Base-by-base conservation (phyloP, 371 early-diverging fungal genomes). In the Gilbertella persicaria region DNA sequence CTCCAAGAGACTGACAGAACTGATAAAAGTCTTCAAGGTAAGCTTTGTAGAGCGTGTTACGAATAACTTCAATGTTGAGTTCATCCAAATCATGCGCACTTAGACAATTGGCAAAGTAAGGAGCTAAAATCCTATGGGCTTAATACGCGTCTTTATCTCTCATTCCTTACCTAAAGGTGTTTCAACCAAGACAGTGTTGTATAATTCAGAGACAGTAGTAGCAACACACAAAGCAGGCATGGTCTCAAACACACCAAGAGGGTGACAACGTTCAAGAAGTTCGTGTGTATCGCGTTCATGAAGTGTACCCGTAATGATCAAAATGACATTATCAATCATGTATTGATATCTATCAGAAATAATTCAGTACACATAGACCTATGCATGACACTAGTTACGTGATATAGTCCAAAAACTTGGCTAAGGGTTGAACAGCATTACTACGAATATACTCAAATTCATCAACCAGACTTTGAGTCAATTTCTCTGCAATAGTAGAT, bases 311-410 rank as follows among this genome's bases (percentile, higher is more conserved):
- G 97, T 96, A 59, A 99, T 96, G 35, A 99, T 73, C 56, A 99
- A 79, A 51, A 99, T 94, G 45, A 97, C 95, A 71, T 99, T 99
- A 75, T 99, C 99, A 58, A 99, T 99, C 99, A 98, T 98, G 68
- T 98, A 99, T 36, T 87, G 89, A 64, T 97, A 96, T n/a, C 96
- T 94, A 60, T 4, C 42, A 36, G 43, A 13, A 10, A 45, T 14
- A 49, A 16, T 26, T 30, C 36, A 36, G 19, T 49, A 10, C 45
- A 24, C 24, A n/a, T 33, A 10, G 9, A 20, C 19, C 4, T 14
- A 4, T 10, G 17, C n/a, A n/a, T n/a, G 10, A 10, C 21, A 20
- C 28, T 8, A 35, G 14, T 67, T 88, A 93, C 88, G 97, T 97
- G 67, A 98, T 86, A 69, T 94, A 99, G 64, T 97, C 97, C 58